Conservation (phyloP, 352 stramenopile species). For the Albugo laibachii region DNA sequence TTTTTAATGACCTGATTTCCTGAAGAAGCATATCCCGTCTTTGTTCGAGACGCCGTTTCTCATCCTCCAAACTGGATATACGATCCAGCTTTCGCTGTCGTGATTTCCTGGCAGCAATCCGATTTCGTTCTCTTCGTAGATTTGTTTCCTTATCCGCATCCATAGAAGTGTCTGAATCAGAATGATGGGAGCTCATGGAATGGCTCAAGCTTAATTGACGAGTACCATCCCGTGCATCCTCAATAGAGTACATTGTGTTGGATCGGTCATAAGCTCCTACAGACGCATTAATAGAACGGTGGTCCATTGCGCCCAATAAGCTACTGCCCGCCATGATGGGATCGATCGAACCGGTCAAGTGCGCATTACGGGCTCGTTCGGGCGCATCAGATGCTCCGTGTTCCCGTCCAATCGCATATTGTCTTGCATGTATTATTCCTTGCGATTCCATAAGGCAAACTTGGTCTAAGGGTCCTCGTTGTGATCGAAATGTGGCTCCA, state of each 20-base stretch:
- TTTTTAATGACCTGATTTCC: slow-evolving; percentile 67
- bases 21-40: slow-evolving; percentile 74
- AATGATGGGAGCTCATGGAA: slow-evolving; percentile 22
- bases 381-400: not conserved
- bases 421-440: slow-evolving; percentile 32
- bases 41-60: slow-evolving; percentile 74
- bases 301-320: slow-evolving; percentile 20
- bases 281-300: not conserved
- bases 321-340: slow-evolving; percentile 24
- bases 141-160: slow-evolving; percentile 36
- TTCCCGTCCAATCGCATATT: slow-evolving; percentile 17
- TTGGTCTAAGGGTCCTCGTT: slow-evolving; percentile 13
- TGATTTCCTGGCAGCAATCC: slow-evolving; percentile 64
- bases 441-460: slow-evolving; percentile 31
- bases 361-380: not conserved
- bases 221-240: not conserved
- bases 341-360: not conserved
- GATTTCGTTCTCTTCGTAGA: slow-evolving; percentile 62
- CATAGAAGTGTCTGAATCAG: slow-evolving; percentile 44
- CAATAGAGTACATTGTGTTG: not conserved
- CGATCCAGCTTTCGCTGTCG: slow-evolving; percentile 70
- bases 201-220: not conserved
- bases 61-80: slow-evolving; percentile 72
- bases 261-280: not conserved
- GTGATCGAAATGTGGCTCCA: slow-evolving; percentile 5